Base-by-base conservation (phyloP, 1,284 basidiomycete genomes). In the Heterobasidion irregulare region DNA sequence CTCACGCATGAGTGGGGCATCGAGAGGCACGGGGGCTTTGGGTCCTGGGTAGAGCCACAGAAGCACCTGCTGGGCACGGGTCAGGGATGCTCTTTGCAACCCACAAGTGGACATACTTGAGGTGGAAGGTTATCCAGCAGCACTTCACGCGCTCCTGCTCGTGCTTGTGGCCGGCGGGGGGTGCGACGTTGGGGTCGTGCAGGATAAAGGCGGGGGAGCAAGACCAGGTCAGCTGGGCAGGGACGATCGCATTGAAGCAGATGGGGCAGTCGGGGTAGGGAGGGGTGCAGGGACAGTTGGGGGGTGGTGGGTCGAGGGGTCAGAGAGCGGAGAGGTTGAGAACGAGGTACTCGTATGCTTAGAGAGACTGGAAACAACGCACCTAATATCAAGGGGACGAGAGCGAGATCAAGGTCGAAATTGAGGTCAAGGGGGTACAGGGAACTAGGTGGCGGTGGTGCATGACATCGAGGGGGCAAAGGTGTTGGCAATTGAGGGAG, bases 1-100 rank as follows among this genome's bases (percentile, higher is more conserved):
- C 84, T 83, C 0, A 80, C 89, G 26, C 94, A 97, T 16, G 88
- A 92, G 66, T 97, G 94, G 1, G 93, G 92, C 0, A 86, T 92
- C 0, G 83, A 77, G 0, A 88, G 74, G 7, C 82, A 79, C 0
- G 82, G 76, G 0, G 82, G 82, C 53, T 83, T 80, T 0, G 90
- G 90, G 60, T 90, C 83, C n/a, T 80, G 74, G 2, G 78, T 76
- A 0, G 87, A 78, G 18, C 84, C 82, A 64, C 93, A 97, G 72
- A 94, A 95, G 66, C 92, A 96, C 72, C 86, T 89, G 57, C 8
- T 44, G 19, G 36, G 47, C 13, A 38, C 34, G 0, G 26, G 26
- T 26, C 26, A 41, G n/a, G 51, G 18, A 90, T 85, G 63, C 81
- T 91, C 75, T 84, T 91, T 35, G 75, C 71, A 0, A 88, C 89